A percentile compares a stretch with the other conserved stretches of the same genome.
These are phyloP conservation scores for Gamarada debralockiae DNA, from an alignment of 495 filamentous ascomycete genomes.

Conservation along the genomic window DNA sequence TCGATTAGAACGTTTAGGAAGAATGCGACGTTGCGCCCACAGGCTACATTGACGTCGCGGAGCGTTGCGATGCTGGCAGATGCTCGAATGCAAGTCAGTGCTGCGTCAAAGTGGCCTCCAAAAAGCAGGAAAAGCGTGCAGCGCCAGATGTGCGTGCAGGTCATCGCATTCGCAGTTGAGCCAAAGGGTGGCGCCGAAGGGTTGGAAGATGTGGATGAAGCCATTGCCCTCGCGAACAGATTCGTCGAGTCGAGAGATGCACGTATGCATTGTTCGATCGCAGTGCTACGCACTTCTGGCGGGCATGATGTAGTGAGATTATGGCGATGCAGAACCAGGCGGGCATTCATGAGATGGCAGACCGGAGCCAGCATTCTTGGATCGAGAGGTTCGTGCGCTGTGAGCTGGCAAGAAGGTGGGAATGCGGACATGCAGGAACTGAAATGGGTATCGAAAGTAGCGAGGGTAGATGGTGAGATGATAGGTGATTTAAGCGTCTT, in stretches of 20 bases:
- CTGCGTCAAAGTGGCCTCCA: constrained; percentile 64
- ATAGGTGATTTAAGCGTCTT: constrained; percentile 64
- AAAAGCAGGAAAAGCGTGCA: constrained; percentile 79
- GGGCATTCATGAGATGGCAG: constrained; percentile 75
- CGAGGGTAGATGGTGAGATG: constrained; percentile 65
- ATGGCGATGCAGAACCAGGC: constrained; percentile 84
- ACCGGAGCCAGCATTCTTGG: constrained; percentile 69
- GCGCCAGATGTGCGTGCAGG: constrained; percentile 88
- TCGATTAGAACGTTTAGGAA: constrained; percentile 61
- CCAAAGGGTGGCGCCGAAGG: constrained; percentile 20
- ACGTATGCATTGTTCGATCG: constrained; percentile 72
- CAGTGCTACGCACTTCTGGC: constrained; percentile 56
- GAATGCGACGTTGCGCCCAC: constrained; percentile 80
- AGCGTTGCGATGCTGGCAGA: constrained; percentile 63
- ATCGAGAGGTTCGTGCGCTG: constrained; percentile 60
- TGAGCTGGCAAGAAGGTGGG: constrained; percentile 65
- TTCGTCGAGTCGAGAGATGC: constrained; percentile 74
- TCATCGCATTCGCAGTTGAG: constrained; percentile 53
- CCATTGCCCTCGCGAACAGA: constrained; percentile 55
- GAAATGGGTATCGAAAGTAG: constrained; percentile 82
- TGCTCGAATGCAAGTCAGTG: constrained; percentile 67
- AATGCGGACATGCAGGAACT: constrained; percentile 67
- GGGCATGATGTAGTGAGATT: constrained; percentile 77
- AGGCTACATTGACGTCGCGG: constrained; percentile 70
- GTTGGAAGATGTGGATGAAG: constrained; percentile 6